These are phyloP conservation scores for Bullera alba DNA, from an alignment of 768 basidiomycete species.

Conservation along the genomic window DNA sequence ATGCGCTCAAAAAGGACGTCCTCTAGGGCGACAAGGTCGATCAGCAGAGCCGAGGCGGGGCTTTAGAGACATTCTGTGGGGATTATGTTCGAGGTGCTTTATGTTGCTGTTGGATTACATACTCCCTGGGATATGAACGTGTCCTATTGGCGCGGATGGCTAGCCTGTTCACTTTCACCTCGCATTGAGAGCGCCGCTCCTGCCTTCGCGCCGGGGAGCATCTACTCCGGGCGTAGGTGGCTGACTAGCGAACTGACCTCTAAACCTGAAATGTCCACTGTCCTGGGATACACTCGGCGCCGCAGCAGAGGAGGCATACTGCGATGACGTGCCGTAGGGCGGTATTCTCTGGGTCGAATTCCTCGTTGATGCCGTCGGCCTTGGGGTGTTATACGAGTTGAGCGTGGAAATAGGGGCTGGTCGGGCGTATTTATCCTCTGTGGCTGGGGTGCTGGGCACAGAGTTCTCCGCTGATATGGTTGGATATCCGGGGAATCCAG, in stretches of 20 bases:
- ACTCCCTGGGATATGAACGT: neutral
- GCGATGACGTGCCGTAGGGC: neutral
- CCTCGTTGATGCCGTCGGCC: neutral
- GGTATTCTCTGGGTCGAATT: neutral
- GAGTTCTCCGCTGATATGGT: neutral
- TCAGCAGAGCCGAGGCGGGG: too few relatives aligned
- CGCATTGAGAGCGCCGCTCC: too few relatives aligned
- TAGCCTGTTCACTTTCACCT: too few relatives aligned
- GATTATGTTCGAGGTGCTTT: too few relatives aligned
- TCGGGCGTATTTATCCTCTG: neutral
- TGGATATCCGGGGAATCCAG: conserved; percentile 16
- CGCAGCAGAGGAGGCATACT: neutral
- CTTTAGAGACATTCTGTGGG: too few relatives aligned
- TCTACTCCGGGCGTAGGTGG: conserved; percentile 24
- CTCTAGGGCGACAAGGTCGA: too few relatives aligned
- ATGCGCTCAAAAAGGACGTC: too few relatives aligned
- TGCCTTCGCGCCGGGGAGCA: too few relatives aligned
- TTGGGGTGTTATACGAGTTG: neutral
- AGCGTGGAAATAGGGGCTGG: neutral
- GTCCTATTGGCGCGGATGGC: too few relatives aligned
- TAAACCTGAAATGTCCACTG: conserved; percentile 30
- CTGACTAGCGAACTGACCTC: conserved; percentile 36
- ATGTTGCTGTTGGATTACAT: neutral
- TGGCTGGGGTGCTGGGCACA: neutral
- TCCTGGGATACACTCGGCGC: neutral